Evolutionary conservation across 352 stramenopile genomes (phyloP).

Genomic region (Thraustotheca clavata): DNA sequence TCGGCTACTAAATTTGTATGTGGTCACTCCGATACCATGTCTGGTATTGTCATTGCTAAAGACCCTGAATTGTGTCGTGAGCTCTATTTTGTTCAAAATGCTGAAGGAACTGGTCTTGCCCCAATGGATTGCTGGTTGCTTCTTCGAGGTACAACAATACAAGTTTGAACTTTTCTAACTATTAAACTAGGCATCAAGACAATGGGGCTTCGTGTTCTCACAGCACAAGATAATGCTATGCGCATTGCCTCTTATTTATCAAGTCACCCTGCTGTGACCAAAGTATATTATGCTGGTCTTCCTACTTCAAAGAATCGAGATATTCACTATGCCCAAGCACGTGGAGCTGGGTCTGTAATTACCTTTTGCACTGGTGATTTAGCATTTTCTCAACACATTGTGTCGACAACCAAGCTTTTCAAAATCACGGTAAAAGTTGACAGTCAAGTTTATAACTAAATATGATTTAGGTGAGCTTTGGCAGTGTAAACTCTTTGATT

Average conservation of each 20-base stretch:
- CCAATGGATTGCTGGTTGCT: slow-evolving; percentile 89
- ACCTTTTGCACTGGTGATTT: slow-evolving; percentile 85
- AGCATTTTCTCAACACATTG: slow-evolving; percentile 82
- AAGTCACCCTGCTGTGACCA: slow-evolving; percentile 69
- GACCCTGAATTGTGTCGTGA: slow-evolving; percentile 67
- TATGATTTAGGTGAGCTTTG: slow-evolving; percentile 66
- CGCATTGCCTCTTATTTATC: slow-evolving; percentile 85
- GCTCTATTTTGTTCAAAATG: slow-evolving; percentile 89
- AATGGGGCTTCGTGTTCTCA: slow-evolving; percentile 75
- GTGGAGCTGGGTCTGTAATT: slow-evolving; percentile 81
- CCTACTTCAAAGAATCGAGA: slow-evolving; percentile 47
- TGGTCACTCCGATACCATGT: slow-evolving; percentile 95
- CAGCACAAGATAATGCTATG: slow-evolving; percentile 84
- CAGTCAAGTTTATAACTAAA: not conserved
- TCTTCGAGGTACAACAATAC: slow-evolving; percentile 43
- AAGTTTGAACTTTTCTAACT: not conserved
- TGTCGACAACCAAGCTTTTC: slow-evolving; percentile 89
- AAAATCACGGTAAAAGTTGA: slow-evolving; percentile 92
- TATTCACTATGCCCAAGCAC: slow-evolving; percentile 82
- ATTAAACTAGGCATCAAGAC: slow-evolving; percentile 66
- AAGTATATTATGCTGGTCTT: slow-evolving; percentile 90
- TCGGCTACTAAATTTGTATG: slow-evolving; percentile 97
- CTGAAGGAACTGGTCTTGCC: slow-evolving; percentile 77
- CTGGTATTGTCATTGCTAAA: slow-evolving; percentile 87
- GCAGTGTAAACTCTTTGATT: slow-evolving; percentile 89